Base-by-base conservation (phyloP, 2,329 filamentous ascomycete species). In the Lecanicillium sp. region DNA sequence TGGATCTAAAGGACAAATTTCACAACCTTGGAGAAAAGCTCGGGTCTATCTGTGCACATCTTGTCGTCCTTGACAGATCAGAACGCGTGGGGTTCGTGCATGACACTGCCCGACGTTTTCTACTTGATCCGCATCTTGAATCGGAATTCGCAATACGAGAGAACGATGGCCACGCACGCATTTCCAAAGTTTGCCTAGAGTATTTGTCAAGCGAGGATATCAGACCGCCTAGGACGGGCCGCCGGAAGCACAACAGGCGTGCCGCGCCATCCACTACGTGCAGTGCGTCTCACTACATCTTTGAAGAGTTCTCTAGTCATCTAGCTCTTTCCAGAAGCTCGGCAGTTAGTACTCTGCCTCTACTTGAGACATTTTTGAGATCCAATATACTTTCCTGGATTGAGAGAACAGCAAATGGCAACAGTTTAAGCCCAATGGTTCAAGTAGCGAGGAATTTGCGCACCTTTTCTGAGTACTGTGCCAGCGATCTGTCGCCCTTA, bases 301-400 rank as follows among this genome's bases (percentile, higher is more conserved):
- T 37, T 36, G 45, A 42, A 7, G 50, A 53, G 22, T 60, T 57
- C 39, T 56, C 57, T 8, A 51, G 60, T 32, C 62, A 65, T 38
- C 48, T 65, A 9, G 48, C 52, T 9, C 52, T 43, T 29, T 45
- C 51, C 8, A 46, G 52, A 15, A 36, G 51, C 2, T 14, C 37
- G 5, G 50, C 45, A 8, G 29, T 43, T 14, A n/a, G n/a, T n/a
- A 51, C 45, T 3, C 35, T 51, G 1, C 46, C 61, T 7, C 29
- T 42, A 3, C 47, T 55, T 32, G 44, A 46, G 9, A 40, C 38
- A 9, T 63, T 63, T 41, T 35, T 61, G 6, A 51, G 48, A 12
- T 45, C 49, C 17, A 62, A 61, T 38, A 38, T 63, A 4, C 48
- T 63, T 9, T 52, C 53, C 9, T 63, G 60, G 61, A 57, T 64